Base-by-base conservation (phyloP, 192 early-diverging fungal species). In the Spizellomyces punctatus region DNA sequence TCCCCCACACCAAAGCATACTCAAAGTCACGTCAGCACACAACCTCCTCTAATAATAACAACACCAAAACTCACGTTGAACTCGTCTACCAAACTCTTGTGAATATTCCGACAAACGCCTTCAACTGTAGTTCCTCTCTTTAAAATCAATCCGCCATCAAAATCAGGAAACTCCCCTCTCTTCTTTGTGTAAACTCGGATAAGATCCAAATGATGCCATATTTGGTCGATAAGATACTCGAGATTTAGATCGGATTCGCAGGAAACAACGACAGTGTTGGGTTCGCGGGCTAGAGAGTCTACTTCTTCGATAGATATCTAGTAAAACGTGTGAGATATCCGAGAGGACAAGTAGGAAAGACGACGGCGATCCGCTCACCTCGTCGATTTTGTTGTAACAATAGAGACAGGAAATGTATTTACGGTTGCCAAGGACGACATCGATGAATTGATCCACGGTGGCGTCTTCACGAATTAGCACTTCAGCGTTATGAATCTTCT, bases 371-470 rank as follows among this genome's bases (percentile, higher is more conserved):
- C 27, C 27, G 27, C 21, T 14, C 57, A 76, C 75, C 46, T 79
- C 81, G 72, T 99, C 98, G 56, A 98, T 94, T 86, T 99, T 99
- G 89, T 99, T 99, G 85, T 88, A 88, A 67, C 86, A 88, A 79
- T 98, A 99, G 36, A 99, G 82, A 69, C 95, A 96, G n/a, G 89
- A 86, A 44, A 99, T 87, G 73, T 99, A 96, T 76, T 95, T 96
- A 63, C 97, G 88, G 85, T 98, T 98, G 22, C 96, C 96, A 14
- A 99, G 87, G 6, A 99, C 91, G n/a, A 98, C 94, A 79, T 99
- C 98, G 73, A 99, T 95, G 77, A 99, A 98, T 73, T 98, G 90
- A 74, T 99, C 98, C 6, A 98, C 91, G 17, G 89, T 94, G 63
- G 93, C 90, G 76, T 98, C 98, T 81, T 99, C 96, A 62, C 98